Conservation (phyloP, 768 basidiomycete genomes). For the Porpolomopsis calyptriformis region DNA sequence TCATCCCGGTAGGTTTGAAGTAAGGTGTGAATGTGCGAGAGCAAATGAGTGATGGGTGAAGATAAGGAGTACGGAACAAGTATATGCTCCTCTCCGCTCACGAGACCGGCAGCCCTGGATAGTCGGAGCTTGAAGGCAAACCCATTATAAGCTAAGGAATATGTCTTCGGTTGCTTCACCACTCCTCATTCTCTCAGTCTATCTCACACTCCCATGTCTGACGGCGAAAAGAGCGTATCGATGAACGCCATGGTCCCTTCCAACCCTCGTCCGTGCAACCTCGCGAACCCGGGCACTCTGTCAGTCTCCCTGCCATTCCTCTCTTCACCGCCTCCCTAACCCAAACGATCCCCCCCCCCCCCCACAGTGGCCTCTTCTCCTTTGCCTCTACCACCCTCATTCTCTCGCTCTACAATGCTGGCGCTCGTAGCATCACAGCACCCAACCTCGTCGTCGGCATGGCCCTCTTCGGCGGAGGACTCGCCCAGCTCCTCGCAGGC, state of each 20-base stretch:
- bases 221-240: neutral
- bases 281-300: conserved; percentile 59
- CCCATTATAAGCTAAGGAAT: neutral
- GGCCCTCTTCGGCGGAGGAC: conserved; percentile 40
- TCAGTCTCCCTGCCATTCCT: conserved; percentile 22
- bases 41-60: too few species aligned
- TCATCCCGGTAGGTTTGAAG: too few species aligned
- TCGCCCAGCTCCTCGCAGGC: conserved; percentile 71
- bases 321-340: conserved; percentile 4
- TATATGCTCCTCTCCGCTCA: too few species aligned
- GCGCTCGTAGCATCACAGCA: conserved; percentile 37
- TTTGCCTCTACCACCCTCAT: conserved; percentile 81
- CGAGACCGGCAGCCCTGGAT: too few species aligned
- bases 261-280: conserved; percentile 22
- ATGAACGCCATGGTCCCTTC: neutral
- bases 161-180: too few species aligned
- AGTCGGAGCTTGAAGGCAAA: neutral
- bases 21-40: too few species aligned
- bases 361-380: conserved; percentile 63
- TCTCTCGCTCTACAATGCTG: conserved; percentile 62
- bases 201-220: neutral
- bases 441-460: conserved; percentile 62
- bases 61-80: too few species aligned
- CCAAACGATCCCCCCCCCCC: conserved; percentile 6
- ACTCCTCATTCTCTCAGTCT: neutral